A percentile compares a stretch with the other conserved stretches of the same genome.
Evolutionary conservation across 2,329 filamentous ascomycete species (phyloP).

Genomic region (Claviceps paspali): DNA sequence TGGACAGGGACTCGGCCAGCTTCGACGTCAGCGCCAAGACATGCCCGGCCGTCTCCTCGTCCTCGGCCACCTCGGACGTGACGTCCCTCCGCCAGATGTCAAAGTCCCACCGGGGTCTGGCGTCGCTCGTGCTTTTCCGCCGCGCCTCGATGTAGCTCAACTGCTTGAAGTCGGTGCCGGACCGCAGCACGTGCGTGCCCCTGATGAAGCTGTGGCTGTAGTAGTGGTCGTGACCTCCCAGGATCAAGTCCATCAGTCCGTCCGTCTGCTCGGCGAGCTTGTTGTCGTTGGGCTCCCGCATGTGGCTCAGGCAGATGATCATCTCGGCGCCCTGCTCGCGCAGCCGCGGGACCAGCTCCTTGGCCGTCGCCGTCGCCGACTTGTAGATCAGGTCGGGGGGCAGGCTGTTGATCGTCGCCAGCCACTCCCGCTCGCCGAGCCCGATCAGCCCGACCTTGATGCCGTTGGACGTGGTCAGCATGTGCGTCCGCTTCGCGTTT

Average conservation of each 20-base stretch:
- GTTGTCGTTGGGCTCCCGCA: conserved; percentile 77
- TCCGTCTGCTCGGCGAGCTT: conserved; percentile 64
- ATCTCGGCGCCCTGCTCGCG: conserved; percentile 68
- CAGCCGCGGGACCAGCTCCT: conserved; percentile 57
- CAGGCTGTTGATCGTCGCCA: conserved; percentile 75
- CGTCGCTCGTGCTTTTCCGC: conserved; percentile 14
- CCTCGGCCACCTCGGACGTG: conserved; percentile 49
- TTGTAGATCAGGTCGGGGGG: conserved; percentile 72
- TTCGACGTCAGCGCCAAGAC: conserved; percentile 56
- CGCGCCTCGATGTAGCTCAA: conserved; percentile 75
- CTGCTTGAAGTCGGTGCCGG: conserved; percentile 84
- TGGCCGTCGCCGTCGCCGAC: conserved; percentile 61
- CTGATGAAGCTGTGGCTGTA: conserved; percentile 68
- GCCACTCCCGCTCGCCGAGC: conserved; percentile 75
- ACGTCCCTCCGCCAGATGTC: conserved; percentile 63
- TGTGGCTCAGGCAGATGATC: conserved; percentile 69
- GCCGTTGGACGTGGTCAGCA: conserved; percentile 68
- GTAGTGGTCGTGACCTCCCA: conserved; percentile 84
- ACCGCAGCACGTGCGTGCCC: conserved; percentile 69
- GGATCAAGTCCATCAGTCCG: conserved; percentile 67
- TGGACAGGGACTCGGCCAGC: conserved; percentile 62
- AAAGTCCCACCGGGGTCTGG: conserved; percentile 51
- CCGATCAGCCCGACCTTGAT: conserved; percentile 78
- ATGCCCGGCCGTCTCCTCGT: conserved; percentile 43
- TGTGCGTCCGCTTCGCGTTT: conserved; percentile 57